Percentiles rank a stretch among this genome's conserved stretches.
Evolutionary conservation across 345 rosid genomes (phyloP).

Genomic region (Populus simonii): DNA sequence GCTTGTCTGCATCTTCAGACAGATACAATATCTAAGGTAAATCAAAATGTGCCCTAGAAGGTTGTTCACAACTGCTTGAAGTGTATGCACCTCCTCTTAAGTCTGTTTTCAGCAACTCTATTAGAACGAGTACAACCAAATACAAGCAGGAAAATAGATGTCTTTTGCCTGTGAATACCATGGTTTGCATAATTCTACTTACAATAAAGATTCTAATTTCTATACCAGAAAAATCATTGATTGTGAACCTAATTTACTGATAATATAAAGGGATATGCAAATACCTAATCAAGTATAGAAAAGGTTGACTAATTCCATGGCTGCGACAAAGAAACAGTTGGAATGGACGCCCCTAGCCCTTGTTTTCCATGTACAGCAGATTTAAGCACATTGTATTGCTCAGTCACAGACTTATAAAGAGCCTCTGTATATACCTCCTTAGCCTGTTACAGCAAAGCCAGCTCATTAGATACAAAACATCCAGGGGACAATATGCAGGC

Average conservation of each 20-base stretch:
- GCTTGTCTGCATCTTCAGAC: no score
- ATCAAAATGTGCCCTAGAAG: background rate
- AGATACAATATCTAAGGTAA: no score
- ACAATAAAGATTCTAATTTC: background rate
- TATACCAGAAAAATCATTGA: background rate
- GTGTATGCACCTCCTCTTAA: background rate
- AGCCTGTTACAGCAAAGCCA: constrained; percentile 50
- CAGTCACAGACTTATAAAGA: constrained; percentile 52
- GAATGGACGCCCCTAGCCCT: constrained; percentile 67
- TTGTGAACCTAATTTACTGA: background rate
- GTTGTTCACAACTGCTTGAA: background rate
- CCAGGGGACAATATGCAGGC: background rate
- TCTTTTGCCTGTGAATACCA: background rate
- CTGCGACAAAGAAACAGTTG: constrained; percentile 68
- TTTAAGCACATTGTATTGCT: constrained; percentile 66
- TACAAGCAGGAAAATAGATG: no score
- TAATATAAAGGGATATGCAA: background rate
- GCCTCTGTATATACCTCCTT: constrained; percentile 55
- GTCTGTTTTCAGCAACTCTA: background rate
- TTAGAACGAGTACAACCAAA: background rate
- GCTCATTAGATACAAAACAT: constrained; percentile 1
- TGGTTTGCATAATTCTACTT: background rate
- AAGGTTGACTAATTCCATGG: constrained; percentile 62
- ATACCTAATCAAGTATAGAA: constrained; percentile 20
- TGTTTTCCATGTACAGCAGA: constrained; percentile 59